phyloP scores from a whole-genome alignment of 306 rosid species.

The Morella rubra region DNA sequence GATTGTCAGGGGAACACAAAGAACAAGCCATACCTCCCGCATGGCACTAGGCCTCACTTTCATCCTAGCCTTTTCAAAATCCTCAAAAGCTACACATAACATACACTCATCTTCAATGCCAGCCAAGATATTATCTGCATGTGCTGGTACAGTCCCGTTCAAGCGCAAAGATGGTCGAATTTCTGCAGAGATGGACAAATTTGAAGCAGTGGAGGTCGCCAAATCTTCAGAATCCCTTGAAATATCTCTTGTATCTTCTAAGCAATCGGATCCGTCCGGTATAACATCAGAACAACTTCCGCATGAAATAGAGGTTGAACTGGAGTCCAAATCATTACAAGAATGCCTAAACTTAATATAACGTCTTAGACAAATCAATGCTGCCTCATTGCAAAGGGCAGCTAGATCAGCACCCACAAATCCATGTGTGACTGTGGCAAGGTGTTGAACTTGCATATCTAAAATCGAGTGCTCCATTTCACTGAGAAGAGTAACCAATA shows the following conservation, averaged over 20 bases:
- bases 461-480: conserved; percentile 71
- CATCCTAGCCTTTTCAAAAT: conserved; percentile 77
- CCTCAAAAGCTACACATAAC: conserved; percentile 63
- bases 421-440: conserved; percentile 78
- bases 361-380: conserved; percentile 57
- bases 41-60: conserved; percentile 95
- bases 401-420: conserved; percentile 93
- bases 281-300: conserved; percentile 32
- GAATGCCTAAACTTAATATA: conserved; percentile 39
- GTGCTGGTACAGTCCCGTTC: conserved; percentile 34
- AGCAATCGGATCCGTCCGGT: conserved; percentile 28
- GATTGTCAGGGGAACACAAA: conserved; percentile 17
- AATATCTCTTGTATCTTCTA: conserved; percentile 26
- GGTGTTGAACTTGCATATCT: conserved; percentile 64
- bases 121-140: conserved; percentile 26
- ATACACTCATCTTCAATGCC: conserved; percentile 39
- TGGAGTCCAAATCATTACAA: conserved; percentile 23
- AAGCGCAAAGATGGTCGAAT: conserved; percentile 26
- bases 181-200: conserved; percentile 34
- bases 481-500: conserved; percentile 62
- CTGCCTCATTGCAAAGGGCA: conserved; percentile 81
- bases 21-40: conserved; percentile 72
- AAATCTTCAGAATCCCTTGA: conserved; percentile 32
- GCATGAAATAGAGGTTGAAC: conserved; percentile 17
- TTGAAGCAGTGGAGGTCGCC: conserved; percentile 42